phyloP scores from a whole-genome alignment of 2,329 filamentous ascomycete species.

The Pezicula neosporulosa region DNA sequence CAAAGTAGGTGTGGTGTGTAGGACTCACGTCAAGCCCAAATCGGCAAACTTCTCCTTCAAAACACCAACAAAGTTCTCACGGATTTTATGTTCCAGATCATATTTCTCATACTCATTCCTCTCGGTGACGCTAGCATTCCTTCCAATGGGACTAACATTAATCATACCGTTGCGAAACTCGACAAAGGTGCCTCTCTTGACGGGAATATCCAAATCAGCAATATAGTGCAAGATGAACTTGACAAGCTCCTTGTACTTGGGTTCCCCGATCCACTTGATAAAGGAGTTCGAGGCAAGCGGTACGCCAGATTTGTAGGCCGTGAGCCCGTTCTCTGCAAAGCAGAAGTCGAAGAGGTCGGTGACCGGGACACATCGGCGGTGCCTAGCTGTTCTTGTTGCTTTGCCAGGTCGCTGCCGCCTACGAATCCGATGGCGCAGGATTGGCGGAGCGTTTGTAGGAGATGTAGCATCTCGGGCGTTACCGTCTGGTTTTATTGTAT shows the following conservation, averaged over 20 bases:
- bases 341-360: conserved; percentile 92
- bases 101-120: conserved; percentile 78
- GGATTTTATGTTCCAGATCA: conserved; percentile 74
- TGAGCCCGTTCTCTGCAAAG: conserved; percentile 96
- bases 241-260: conserved; percentile 73
- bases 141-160: conserved; percentile 78
- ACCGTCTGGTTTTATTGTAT: conserved; percentile 45
- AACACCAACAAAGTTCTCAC: conserved; percentile 70
- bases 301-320: conserved; percentile 79
- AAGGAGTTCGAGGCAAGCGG: conserved; percentile 77
- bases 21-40: conserved; percentile 74
- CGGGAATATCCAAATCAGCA: conserved; percentile 76
- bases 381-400: conserved; percentile 96
- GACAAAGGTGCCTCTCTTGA: conserved; percentile 82
- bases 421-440: conserved; percentile 90
- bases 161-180: conserved; percentile 93
- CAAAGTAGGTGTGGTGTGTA: conserved; percentile 2
- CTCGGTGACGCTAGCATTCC: conserved; percentile 81
- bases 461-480: conserved; percentile 76
- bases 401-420: conserved; percentile 84
- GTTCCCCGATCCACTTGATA: conserved; percentile 88
- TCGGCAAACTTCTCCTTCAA: conserved; percentile 81
- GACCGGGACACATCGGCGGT: conserved; percentile 63
- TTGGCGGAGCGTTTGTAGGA: conserved; percentile 77
- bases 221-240: conserved; percentile 78